Evolutionary conservation across 2,329 filamentous ascomycete genomes (phyloP), one percentile per base, ranked within the genome.

Genomic region (Arachnomyces sp.): DNA sequence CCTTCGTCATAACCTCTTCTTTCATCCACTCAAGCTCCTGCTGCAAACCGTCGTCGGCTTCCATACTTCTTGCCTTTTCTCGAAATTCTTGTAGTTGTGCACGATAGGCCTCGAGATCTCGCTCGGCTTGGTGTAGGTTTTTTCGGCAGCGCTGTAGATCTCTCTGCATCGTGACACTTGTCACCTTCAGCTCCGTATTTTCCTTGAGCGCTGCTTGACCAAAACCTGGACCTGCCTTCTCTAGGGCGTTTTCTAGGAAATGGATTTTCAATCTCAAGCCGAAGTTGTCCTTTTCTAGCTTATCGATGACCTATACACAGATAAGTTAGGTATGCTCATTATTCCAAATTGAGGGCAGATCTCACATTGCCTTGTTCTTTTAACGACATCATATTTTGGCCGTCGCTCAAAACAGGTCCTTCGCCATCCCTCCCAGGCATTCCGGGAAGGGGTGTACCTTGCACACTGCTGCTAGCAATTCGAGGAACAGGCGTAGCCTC

Each of bases 241-340:
- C 78, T 36, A 98, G 67, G 11, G 86, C 86, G 52, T 96, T 87
- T 61, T 98, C 88, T 41, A 98, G 74, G 60, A 94, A 98, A 62
- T 96, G 88, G 39, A 96, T 95, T 63, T 95, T 95, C 52, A 96
- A 75, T 64, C 96, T 96, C 39, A 98, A 73, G 16, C 87, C 87
- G 59, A 96, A 98, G 58, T 98, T 98, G 58, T 96, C 92, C 69
- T 98, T 98, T 59, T 95, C 88, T 53, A 98, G 90, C 57, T 86
- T 86, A 66, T 95, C 86, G 52, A 98, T 90, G 50, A 79, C 78
- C 72, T 78, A 45, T 14, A 14, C 33, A 17, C 12, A 28, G 9
- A 18, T 30, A 11, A 8, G 21, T 21, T 8, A 2, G 8, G 9
- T 13, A 14, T 21, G 7, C 8, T 25, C 29, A 7, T 13, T 13